Evolutionary conservation across 2,329 filamentous ascomycete species (phyloP), one percentile per base, ranked within the genome.

Genomic region (Botrytis squamosa): DNA sequence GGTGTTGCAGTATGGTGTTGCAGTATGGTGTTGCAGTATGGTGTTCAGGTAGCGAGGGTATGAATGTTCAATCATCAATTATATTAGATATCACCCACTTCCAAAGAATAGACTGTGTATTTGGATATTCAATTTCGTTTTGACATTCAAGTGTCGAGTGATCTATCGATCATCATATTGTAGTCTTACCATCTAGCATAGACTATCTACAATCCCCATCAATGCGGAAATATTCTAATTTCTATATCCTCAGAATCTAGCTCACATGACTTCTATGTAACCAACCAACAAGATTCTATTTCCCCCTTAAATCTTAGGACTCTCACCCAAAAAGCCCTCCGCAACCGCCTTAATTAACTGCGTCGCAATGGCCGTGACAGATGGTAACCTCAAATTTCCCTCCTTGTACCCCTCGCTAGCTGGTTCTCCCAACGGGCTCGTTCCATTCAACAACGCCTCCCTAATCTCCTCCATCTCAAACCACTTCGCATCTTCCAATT

Each of bases 401-500:
- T 95, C 90, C 81, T 90, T 91, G 80, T 94, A 95, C 18, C 87
- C 91, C 59, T 88, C 84, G 0, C 89, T 88, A 1, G 91, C 84
- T 1, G 85, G 81, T 60, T 92, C 91, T 22, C 90, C 92, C 74
- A 97, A 80, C 3, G 87, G 87, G 81, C 89, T 91, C 0, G 89
- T 89, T 0, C 93, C 92, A 14, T 88, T 84, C 73, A 84, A 83
- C 80, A 98, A 83, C 1, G 94, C 95, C 80, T 92, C 88, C 79
- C 90, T 86, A 3, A 97, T 89, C 83, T 97, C 94, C 1, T 94
- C 93, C 49, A 97, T 84, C 0, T 88, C 84, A 79, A 95, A 95
- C 96, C 96, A 99, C 82, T 90, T 92, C 4, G 96, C 96, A 82
- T 92, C 89, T 81, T 97, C 93, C 75, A 99, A 83, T 85, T 99